phyloP scores from a whole-genome alignment of 208 protist genomes.

The Trichomonas vaginalis region DNA sequence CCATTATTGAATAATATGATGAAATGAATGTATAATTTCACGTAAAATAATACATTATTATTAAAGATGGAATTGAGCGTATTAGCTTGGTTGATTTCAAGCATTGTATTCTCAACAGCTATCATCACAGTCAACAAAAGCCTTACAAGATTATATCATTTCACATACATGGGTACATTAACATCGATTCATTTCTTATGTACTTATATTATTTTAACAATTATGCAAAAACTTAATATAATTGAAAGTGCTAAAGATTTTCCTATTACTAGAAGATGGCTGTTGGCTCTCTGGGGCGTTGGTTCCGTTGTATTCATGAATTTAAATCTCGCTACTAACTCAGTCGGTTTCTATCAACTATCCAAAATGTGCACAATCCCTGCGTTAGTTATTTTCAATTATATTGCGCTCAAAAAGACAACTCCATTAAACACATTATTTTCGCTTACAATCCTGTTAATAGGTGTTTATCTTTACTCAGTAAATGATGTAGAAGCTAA shows the following conservation, averaged over 20 bases:
- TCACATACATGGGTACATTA: not conserved
- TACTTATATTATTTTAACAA: not conserved
- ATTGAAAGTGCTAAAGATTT: not conserved
- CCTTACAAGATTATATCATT: not conserved
- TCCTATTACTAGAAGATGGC: not conserved
- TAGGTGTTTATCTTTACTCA: conserved; percentile 21
- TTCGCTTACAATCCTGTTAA: conserved; percentile 20
- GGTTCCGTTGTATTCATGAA: not conserved
- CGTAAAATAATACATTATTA: no score
- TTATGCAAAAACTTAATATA: not conserved
- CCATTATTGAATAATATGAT: no score
- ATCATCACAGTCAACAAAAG: not conserved
- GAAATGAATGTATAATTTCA: no score
- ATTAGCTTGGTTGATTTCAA: no score
- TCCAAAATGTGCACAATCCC: conserved; percentile 28
- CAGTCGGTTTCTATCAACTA: conserved; percentile 28
- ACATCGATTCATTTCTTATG: not conserved
- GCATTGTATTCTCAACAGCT: not conserved
- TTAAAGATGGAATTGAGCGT: no score
- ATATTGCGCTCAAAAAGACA: not conserved
- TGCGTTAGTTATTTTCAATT: not conserved
- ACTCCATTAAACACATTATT: not conserved
- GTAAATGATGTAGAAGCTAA: conserved; percentile 25
- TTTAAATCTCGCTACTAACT: conserved; percentile 19
- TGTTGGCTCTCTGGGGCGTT: not conserved